Evolutionary conservation across 768 basidiomycete species (phyloP), one percentile per base, ranked within the genome.

Genomic region (Mycena olivaceomarginata): DNA sequence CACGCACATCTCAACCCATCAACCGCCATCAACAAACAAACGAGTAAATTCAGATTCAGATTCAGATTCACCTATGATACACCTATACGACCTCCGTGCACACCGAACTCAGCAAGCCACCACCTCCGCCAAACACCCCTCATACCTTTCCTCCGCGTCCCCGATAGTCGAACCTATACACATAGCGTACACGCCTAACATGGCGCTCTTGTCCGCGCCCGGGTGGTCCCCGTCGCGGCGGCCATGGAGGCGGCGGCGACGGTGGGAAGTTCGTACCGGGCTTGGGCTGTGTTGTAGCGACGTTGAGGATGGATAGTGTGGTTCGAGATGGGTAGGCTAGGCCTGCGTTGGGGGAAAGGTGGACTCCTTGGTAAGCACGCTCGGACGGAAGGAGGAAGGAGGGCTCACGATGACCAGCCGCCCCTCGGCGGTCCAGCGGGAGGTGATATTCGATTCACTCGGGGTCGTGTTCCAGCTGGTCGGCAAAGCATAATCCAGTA

Each of bases 241-340:
- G 31, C 31, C 31, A 31, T 81, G 10, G 84, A 84, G 12, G 75
- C 85, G 10, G 76, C 67, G 41, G 85, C 85, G 31, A 31, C 2
- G 31, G 31, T 31, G 31, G 31, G 51, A 87, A 86, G 77, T 84
- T 82, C 18, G 79, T 80, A 70, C 31, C 31, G 31, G 31, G 31
- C 31, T 87, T 86, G 7, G 86, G 85, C 46, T 88, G 86, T 0
- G 84, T 78, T 18, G 86, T 85, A 4, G 85, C 84, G 72, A 88
- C 82, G 77, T 88, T 88, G 82, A 83, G 86, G 11, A 31, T 31
- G 31, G 31, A 86, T 81, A 1, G 77, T 77, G 75, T 85, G 80
- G 39, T 77, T 77, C 20, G 83, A 82, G 41, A 88, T 86, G 0
- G 87, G 80, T 88, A 87, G 0, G 87, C 74, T 67, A 31, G 2